Evolutionary conservation across 2,329 filamentous ascomycete species (phyloP), one percentile per base, ranked within the genome.

Genomic region (Epichloe sibirici): DNA sequence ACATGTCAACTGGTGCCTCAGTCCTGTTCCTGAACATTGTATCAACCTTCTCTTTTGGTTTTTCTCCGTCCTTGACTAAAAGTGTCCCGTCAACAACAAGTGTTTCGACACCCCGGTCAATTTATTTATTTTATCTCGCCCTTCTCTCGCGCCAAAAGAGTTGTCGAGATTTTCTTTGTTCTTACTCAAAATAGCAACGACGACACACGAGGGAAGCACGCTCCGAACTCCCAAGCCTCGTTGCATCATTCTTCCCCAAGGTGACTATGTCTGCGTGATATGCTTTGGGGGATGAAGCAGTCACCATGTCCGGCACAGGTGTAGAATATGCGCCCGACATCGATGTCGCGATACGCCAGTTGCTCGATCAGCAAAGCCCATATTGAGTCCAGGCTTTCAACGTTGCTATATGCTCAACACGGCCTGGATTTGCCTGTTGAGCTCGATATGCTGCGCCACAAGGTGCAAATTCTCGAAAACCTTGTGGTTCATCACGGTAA

Each of bases 361-460:
- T 78, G 55, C 72, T 76, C 54, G 71, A 74, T 56, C 75, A 79
- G 62, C 75, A 77, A 77, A 60, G 73, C 73, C 60, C 74, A 76
- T 56, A 75, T 78, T 59, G 73, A 77, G 59, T 70, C 75, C 56
- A 73, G 72, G 61, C 68, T 78, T 51, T 70, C 72, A 53, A 68
- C 68, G 54, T 64, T 78, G 47, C 67, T 78, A 15, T 72, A 73
- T 51, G 66, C 68, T 57, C 74, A 71, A 57, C 72, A 74, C 65
- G 70, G 70, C 47, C 68, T 72, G 50, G 72, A 77, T 61, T 65
- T 71, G 57, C 70, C 69, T 55, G 56, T 71, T 48, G 78, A 81
- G 66, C 66, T 78, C 31, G 69, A 72, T 49, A 78, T 79, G 74
- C 66, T 82, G 59, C 76, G 74, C 54, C 72, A 77, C 64, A 81